Evolutionary conservation across 441 rosid species (phyloP).

Genomic region (Pelargonium cotyledonis): DNA sequence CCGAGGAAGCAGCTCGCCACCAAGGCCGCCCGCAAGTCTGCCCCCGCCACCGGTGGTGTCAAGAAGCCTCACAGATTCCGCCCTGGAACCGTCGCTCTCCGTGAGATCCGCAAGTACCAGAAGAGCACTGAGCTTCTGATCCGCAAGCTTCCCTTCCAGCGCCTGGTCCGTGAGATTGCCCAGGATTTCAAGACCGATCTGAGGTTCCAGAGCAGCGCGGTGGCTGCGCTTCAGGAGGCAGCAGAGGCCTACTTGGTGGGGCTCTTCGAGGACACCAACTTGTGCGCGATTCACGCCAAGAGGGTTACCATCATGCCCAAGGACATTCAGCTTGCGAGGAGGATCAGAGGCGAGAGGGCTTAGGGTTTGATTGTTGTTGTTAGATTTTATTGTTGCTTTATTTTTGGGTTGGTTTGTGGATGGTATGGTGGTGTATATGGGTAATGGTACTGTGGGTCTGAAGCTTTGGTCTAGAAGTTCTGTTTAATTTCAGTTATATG

Average conservation of each 20-base stretch:
- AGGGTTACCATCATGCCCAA: neutral
- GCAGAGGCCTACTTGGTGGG: constrained; percentile 5
- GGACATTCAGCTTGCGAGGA: constrained; percentile 2
- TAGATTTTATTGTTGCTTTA: neutral
- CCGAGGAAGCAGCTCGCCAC: constrained; percentile 10
- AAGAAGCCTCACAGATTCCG: constrained; percentile 8
- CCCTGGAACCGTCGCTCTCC: constrained; percentile 4
- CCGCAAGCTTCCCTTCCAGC: neutral
- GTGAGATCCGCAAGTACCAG: neutral
- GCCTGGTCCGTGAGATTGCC: constrained; percentile 8
- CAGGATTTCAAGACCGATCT: constrained; percentile 9
- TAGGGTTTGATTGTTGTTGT: neutral
- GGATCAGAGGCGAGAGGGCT: constrained; percentile 5
- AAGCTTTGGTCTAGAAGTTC: neutral
- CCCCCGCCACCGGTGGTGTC: constrained; percentile 5
- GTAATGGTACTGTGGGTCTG: neutral
- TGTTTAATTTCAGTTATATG: neutral
- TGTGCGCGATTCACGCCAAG: neutral
- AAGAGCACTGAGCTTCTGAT: no score
- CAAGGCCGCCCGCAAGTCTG: constrained; percentile 5
- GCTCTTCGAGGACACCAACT: constrained; percentile 1
- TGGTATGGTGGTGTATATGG: neutral
- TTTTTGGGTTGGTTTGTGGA: neutral
- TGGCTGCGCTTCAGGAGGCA: constrained; percentile 6
- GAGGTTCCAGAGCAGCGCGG: constrained; percentile 9